phyloP scores from a whole-genome alignment of 805 yeast genomes.

The Wickerhamomyces pijperi region DNA sequence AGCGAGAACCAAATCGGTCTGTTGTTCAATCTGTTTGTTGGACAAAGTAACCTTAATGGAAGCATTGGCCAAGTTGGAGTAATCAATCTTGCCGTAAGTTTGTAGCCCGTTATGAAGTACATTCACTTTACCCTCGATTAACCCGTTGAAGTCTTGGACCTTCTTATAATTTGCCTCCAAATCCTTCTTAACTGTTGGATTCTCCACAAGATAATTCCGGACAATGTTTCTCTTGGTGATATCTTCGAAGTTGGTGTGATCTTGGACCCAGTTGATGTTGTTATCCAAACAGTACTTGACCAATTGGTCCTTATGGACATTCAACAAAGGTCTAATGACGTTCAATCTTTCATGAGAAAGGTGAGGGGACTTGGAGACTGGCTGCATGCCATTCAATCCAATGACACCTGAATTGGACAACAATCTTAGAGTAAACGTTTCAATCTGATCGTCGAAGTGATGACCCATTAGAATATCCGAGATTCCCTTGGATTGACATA shows the following conservation, averaged over 20 bases:
- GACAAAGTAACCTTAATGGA: constrained; percentile 12
- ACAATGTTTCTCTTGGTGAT: constrained; percentile 50
- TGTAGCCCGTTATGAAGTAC: constrained; percentile 1
- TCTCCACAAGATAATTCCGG: constrained; percentile 23
- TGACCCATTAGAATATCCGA: constrained; percentile 49
- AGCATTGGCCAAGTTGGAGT: not conserved
- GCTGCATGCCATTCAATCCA: constrained; percentile 50
- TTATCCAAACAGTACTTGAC: constrained; percentile 31
- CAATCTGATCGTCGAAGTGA: constrained; percentile 61
- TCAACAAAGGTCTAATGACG: constrained; percentile 43
- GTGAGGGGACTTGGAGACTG: constrained; percentile 11
- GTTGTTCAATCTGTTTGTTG: constrained; percentile 5
- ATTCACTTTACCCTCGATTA: constrained; percentile 11
- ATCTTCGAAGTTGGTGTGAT: constrained; percentile 40
- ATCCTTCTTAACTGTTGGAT: constrained; percentile 7
- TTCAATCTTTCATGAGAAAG: constrained; percentile 12
- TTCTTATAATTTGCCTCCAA: constrained; percentile 7
- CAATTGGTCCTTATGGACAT: constrained; percentile 31
- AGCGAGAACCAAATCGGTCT: constrained; percentile 13
- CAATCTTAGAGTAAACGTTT: constrained; percentile 52
- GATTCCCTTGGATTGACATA: constrained; percentile 27
- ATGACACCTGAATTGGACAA: constrained; percentile 30
- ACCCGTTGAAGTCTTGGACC: constrained; percentile 11
- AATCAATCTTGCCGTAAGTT: not conserved
- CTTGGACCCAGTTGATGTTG: constrained; percentile 56